phyloP scores from a whole-genome alignment of 208 protist genomes.

The Angomonas deanei region DNA sequence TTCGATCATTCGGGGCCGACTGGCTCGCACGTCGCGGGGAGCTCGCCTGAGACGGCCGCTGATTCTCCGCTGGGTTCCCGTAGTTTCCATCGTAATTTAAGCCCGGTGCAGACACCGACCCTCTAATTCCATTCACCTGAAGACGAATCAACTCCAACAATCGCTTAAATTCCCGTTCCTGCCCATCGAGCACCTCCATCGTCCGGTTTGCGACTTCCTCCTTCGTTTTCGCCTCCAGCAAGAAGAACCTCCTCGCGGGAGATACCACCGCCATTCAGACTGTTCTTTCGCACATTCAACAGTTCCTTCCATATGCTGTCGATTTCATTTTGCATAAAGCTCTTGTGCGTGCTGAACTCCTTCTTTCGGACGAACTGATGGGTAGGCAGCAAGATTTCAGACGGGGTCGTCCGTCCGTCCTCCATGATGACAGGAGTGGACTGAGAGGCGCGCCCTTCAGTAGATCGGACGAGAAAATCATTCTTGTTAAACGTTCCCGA shows the following conservation, averaged over 20 bases:
- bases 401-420: neutral
- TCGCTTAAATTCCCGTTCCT: constrained; percentile 23
- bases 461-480: neutral
- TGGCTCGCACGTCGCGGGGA: too few relatives aligned
- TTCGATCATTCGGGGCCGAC: too few relatives aligned
- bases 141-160: constrained; percentile 1
- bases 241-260: constrained; percentile 52
- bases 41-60: too few relatives aligned
- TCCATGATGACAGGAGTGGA: neutral
- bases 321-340: constrained; percentile 51
- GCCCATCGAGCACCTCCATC: constrained; percentile 16
- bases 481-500: constrained; percentile 1
- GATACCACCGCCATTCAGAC: constrained; percentile 12
- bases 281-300: constrained; percentile 29
- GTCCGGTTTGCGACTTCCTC: constrained; percentile 13
- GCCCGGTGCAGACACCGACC: too few relatives aligned
- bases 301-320: constrained; percentile 66
- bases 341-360: constrained; percentile 43
- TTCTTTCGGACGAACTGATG: constrained; percentile 49
- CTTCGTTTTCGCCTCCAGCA: constrained; percentile 27
- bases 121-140: neutral
- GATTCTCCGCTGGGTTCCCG: too few relatives aligned
- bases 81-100: too few relatives aligned
- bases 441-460: too few relatives aligned
- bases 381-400: constrained; percentile 38